These are phyloP conservation scores for Nepenthes gracilis DNA, from an alignment of 148 eudicot species.

Conservation along the genomic window DNA sequence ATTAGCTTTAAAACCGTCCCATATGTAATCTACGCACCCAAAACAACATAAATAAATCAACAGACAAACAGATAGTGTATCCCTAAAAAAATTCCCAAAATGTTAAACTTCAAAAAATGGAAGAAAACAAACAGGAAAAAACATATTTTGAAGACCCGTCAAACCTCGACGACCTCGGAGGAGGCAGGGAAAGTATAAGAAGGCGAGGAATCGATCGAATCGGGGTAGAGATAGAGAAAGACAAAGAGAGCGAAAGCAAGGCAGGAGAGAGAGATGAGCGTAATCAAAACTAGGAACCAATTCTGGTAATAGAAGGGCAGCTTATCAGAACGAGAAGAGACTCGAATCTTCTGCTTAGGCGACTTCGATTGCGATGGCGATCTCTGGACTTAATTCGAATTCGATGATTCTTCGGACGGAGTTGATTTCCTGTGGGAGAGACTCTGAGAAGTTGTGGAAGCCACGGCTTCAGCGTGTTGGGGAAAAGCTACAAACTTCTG, in stretches of 20 bases:
- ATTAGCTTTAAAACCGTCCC: constrained; percentile 78
- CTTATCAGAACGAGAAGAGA: background rate
- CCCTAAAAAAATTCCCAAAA: too few species aligned
- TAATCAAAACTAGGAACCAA: background rate
- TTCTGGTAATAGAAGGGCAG: background rate
- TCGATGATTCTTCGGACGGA: too few species aligned
- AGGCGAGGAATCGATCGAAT: background rate
- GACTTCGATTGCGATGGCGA: background rate
- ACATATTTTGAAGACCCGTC: background rate
- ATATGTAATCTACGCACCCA: constrained; percentile 66
- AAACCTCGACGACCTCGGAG: background rate
- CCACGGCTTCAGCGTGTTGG: too few species aligned
- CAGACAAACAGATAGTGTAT: too few species aligned
- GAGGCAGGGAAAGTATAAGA: background rate
- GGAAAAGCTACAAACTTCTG: too few species aligned
- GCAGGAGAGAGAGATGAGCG: background rate
- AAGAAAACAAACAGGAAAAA: too few species aligned
- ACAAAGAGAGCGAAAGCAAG: background rate
- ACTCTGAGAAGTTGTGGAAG: too few species aligned
- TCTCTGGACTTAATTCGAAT: too few species aligned
- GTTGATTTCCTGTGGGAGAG: too few species aligned
- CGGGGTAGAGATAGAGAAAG: background rate
- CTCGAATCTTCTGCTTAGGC: background rate
- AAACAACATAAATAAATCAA: background rate
- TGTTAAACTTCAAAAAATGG: background rate